A percentile compares a stretch with the other conserved stretches of the same genome.
Conservation (phyloP, 371 early-diverging fungal genomes). For the Zopfochytrium polystomum region DNA sequence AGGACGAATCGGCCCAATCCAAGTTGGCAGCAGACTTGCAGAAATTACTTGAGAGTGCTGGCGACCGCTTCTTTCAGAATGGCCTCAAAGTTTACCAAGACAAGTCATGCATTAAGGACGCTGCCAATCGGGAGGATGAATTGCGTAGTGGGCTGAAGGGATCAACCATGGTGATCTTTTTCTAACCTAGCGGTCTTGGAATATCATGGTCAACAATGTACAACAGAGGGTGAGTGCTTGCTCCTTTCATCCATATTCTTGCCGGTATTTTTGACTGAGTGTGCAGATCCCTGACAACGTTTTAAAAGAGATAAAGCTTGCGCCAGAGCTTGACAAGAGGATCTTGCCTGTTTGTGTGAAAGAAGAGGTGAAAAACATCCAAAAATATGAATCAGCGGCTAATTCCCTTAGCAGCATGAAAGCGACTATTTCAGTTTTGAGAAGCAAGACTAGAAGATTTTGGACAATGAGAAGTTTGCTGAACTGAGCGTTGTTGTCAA, state of each 20-base stretch:
- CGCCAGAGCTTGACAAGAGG: background rate
- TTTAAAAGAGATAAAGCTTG: background rate
- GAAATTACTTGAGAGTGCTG: background rate
- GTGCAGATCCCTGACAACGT: background rate
- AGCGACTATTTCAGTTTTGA: background rate
- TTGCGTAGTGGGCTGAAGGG: background rate
- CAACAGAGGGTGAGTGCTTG: background rate
- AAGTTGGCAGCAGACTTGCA: background rate
- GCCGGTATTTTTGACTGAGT: background rate
- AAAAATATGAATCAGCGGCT: background rate
- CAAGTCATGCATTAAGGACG: background rate
- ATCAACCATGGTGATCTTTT: background rate
- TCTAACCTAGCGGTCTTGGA: background rate
- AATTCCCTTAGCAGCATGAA: background rate
- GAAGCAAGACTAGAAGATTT: slow-evolving; percentile 5
- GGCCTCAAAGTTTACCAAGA: background rate
- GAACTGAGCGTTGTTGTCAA: slow-evolving; percentile 7
- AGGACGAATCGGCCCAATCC: too few species aligned
- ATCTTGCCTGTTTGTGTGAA: slow-evolving; percentile 6
- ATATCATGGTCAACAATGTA: slow-evolving; percentile 1
- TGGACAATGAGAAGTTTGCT: background rate
- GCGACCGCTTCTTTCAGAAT: background rate
- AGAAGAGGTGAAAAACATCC: background rate
- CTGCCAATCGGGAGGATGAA: background rate
- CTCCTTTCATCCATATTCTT: background rate